These are phyloP conservation scores for Penicillium egyptiacum DNA, from an alignment of 495 filamentous ascomycete species.

Conservation along the genomic window DNA sequence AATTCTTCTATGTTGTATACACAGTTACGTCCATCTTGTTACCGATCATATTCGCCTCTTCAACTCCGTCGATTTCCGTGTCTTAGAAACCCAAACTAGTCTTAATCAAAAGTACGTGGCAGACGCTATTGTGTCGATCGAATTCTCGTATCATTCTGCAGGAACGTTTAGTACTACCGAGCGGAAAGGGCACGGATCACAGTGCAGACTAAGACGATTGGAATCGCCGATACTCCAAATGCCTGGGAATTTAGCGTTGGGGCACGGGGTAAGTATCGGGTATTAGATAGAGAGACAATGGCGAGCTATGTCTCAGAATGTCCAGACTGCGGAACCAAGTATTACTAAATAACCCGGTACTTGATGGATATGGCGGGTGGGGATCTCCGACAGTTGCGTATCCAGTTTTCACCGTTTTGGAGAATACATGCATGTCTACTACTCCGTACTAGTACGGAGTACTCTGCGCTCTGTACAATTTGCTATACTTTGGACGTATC, in stretches of 20 bases:
- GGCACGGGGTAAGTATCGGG: conserved; percentile 6
- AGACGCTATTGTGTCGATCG: conserved; percentile 3
- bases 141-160: conserved; percentile 5
- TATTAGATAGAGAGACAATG: conserved; percentile 20
- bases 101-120: conserved; percentile 8
- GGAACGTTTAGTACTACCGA: conserved; percentile 1
- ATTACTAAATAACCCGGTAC: conserved; percentile 9
- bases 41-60: not conserved
- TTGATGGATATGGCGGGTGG: conserved; percentile 24
- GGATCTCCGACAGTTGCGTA: conserved; percentile 24
- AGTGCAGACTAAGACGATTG: conserved; percentile 3
- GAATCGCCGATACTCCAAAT: conserved; percentile 7
- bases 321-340: conserved; percentile 1
- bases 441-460: no score
- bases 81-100: conserved; percentile 3
- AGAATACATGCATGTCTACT: not conserved
- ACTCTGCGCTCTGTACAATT: not conserved
- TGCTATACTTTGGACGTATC: conserved; percentile 12
- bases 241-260: conserved; percentile 7
- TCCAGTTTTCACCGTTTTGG: conserved; percentile 7
- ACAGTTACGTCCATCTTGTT: not conserved
- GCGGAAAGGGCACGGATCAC: conserved; percentile 13
- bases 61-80: not conserved
- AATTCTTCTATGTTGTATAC: no score
- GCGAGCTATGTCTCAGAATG: conserved; percentile 14